Conservation (phyloP, 768 basidiomycete genomes). For the Amanita jacksonii region DNA sequence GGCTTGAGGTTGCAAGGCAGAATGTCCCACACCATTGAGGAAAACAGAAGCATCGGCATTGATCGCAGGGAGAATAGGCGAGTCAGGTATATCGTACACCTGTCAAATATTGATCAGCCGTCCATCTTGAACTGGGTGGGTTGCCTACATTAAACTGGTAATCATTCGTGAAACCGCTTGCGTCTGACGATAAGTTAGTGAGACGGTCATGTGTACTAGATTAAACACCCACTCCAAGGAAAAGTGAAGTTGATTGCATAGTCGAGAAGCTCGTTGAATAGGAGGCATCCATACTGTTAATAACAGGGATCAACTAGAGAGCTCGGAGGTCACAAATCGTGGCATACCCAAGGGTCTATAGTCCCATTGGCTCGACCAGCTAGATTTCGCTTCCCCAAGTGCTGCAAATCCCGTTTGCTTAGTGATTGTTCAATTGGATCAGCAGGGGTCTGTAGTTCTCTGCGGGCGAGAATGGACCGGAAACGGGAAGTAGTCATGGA, state of each 20-base stretch:
- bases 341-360: constrained; percentile 41
- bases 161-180: constrained; percentile 21
- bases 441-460: constrained; percentile 13
- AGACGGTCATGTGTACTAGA: not conserved
- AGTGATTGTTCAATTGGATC: constrained; percentile 8
- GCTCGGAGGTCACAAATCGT: not conserved
- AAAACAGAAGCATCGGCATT: constrained; percentile 44
- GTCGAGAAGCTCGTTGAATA: constrained; percentile 58
- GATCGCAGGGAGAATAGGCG: constrained; percentile 36
- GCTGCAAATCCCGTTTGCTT: constrained; percentile 16
- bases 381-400: constrained; percentile 39
- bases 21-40: constrained; percentile 41
- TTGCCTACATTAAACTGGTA: constrained; percentile 29
- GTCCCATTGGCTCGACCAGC: constrained; percentile 40
- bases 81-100: constrained; percentile 50
- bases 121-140: not conserved
- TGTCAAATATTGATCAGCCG: constrained; percentile 12
- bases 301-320: constrained; percentile 1
- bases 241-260: constrained; percentile 66
- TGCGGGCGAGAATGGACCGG: constrained; percentile 15
- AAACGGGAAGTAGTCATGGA: constrained; percentile 10
- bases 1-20: not conserved
- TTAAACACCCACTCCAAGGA: constrained; percentile 40
- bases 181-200: constrained; percentile 12
- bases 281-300: constrained; percentile 49